Evolutionary conservation across 2,329 filamentous ascomycete genomes (phyloP), one percentile per base, ranked within the genome.

Genomic region (Fusarium tanahbumbuense): DNA sequence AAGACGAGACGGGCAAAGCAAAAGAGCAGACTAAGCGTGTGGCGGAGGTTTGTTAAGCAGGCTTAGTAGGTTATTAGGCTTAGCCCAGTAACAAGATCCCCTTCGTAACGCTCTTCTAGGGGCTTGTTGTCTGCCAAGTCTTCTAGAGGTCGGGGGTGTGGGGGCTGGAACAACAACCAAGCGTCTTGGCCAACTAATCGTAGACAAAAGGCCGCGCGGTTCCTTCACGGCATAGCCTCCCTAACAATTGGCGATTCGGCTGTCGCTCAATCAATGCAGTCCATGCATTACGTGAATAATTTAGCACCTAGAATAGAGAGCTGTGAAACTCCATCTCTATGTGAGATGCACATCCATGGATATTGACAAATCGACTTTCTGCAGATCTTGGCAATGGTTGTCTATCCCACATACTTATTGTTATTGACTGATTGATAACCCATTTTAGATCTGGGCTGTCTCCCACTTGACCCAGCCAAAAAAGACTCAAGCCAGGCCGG

Each of bases 91-190:
- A 37, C 34, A n/a, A 37, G 34, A 44, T 54, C 30, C 34, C 37
- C 12, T 58, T 54, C 59, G 37, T 44, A 57, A 61, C 63, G 44
- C 46, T 52, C 30, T 41, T 30, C 34, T 27, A 40, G 44, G 44
- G 49, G 56, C 34, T 41, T 30, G 37, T 27, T 44, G 40, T 22
- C 30, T 18, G 67, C 67, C 67, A 70, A 70, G 62, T 30, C 53
- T 47, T 47, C 42, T 48, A 55, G 42, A 55, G 65, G 58, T 55
- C 48, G 62, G 67, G 67, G 67, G 41, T 52, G 67, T 68, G 67
- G 67, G 55, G 70, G 67, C 67, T 70, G 34, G 52, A 49, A 32
- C 28, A 62, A 48, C 67, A 68, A 68, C 67, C 67, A 70, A 67
- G 45, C 44, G 32, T 54, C 61, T 65, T 52, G 60, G 57, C 58